phyloP scores from a whole-genome alignment of 2,329 filamentous ascomycete species.

The Trichoderma atroviride region DNA sequence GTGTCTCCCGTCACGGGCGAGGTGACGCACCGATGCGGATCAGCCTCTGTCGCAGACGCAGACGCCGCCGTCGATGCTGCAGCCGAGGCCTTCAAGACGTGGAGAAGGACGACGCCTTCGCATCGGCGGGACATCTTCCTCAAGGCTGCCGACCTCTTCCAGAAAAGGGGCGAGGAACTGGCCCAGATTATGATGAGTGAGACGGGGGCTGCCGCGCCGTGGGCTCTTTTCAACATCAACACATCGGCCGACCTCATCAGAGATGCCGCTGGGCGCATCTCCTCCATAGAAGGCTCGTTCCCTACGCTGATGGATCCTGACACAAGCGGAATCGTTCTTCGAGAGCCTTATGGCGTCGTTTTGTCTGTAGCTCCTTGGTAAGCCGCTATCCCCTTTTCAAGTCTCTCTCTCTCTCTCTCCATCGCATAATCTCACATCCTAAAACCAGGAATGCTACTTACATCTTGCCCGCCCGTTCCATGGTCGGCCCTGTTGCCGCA shows the following conservation, averaged over 20 bases:
- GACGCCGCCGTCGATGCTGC: slow-evolving; percentile 57
- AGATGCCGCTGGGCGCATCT: slow-evolving; percentile 49
- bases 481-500: slow-evolving; percentile 69
- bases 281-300: slow-evolving; percentile 43
- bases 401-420: too few relatives aligned
- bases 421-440: not conserved
- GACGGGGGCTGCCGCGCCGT: slow-evolving; percentile 45
- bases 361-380: slow-evolving; percentile 82
- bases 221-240: slow-evolving; percentile 47
- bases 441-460: slow-evolving; percentile 57
- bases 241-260: slow-evolving; percentile 44
- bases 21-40: slow-evolving; percentile 58
- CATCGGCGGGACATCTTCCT: slow-evolving; percentile 70
- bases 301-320: slow-evolving; percentile 38
- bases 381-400: slow-evolving; percentile 28
- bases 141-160: slow-evolving; percentile 67
- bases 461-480: slow-evolving; percentile 56
- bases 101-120: slow-evolving; percentile 64
- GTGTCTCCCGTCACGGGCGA: slow-evolving; percentile 57
- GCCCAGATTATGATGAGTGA: slow-evolving; percentile 59
- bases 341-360: slow-evolving; percentile 78
- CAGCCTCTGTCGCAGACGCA: slow-evolving; percentile 59
- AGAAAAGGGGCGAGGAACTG: slow-evolving; percentile 62
- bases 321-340: slow-evolving; percentile 63
- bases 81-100: slow-evolving; percentile 67